Evolutionary conservation across 2,329 filamentous ascomycete species (phyloP), one percentile per base, ranked within the genome.

Genomic region (Pseudopyricularia cyperi): DNA sequence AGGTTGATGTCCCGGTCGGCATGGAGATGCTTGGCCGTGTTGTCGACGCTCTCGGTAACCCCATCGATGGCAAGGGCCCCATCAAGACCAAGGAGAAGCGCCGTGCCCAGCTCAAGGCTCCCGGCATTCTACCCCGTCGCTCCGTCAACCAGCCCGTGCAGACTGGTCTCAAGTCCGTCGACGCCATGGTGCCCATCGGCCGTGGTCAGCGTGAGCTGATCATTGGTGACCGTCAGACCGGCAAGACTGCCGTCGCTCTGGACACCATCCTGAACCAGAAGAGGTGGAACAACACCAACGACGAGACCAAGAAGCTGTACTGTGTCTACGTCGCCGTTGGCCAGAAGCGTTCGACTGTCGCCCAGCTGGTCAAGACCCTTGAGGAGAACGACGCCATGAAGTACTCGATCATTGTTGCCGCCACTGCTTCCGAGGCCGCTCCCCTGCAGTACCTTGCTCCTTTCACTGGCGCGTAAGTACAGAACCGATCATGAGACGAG

Each of bases 141-240:
- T 98, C 93, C 71, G 93, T 98, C 84, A 89, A 89, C 78, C 81
- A 98, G 82, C 91, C 93, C 62, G 91, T 98, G 62, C 93, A 98
- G 85, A 98, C 93, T 71, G 93, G 93, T 80, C 85, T 97, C 65
- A 98, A 98, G 83, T 95, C 89, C 65, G 81, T 98, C 77, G 93
- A 98, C 71, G 90, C 93, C 76, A 97, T 98, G 93, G 93, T 98
- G 65, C 93, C 93, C 66, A 96, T 98, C 66, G 93, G 93, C 71
- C 93, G 93, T 91, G 93, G 93, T 69, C 93, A 98, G 82, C 93
- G 93, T 91, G 93, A 98, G 80, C 79, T 98, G 82, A 97, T 98
- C 74, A 98, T 98, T 74, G 93, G 93, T 80, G 93, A 98, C 72
- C 93, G 93, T 89, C 93, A 98, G 78, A 98, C 93, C 65, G 93